Evolutionary conservation across 768 basidiomycete species (phyloP), one percentile per base, ranked within the genome.

Genomic region (Postia placenta): DNA sequence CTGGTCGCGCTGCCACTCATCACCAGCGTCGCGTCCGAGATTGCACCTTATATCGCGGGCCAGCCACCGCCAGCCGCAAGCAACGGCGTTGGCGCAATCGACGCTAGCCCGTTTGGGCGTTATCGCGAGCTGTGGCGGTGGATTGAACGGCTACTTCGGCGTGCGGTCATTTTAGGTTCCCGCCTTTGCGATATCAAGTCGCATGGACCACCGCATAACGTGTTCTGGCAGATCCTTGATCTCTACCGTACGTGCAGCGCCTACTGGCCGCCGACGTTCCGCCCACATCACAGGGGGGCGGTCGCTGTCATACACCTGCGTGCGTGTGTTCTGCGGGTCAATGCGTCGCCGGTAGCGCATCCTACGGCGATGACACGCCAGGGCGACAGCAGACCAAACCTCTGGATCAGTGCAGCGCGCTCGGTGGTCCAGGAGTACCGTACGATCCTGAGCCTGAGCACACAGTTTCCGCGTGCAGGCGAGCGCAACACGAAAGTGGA

Each of bases 121-220:
- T 81, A 87, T 48, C 84, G 86, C 5, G 93, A 97, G 58, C 73
- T 94, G 9, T 92, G 90, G 74, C 75, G 92, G 43, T 93, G 89
- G 87, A 72, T 79, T 2, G 91, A 95, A 57, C 75, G 82, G 17
- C 73, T 90, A 20, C 69, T 93, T n/a, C 87, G 87, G 71, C 78
- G 93, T n/a, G 83, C 82, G 2, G 74, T 88, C 37, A 69, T 87
- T 1, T 65, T 92, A 0, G 76, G 81, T 14, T 69, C 88, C 2
- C 74, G 74, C 12, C 66, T 68, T 0, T 69, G 67, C 42, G 64
- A 70, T 49, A 49, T 78, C 11, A 62, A 49, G 12, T 56, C 59
- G 48, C 61, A 62, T 9, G 67, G 71, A 41, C 69, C 73, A 45
- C 47, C 56, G 48, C 48, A 52, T 50, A 65, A 68, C 39, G 69